Evolutionary conservation across 768 basidiomycete genomes (phyloP), one percentile per base, ranked within the genome.

Genomic region (Russula abietina): DNA sequence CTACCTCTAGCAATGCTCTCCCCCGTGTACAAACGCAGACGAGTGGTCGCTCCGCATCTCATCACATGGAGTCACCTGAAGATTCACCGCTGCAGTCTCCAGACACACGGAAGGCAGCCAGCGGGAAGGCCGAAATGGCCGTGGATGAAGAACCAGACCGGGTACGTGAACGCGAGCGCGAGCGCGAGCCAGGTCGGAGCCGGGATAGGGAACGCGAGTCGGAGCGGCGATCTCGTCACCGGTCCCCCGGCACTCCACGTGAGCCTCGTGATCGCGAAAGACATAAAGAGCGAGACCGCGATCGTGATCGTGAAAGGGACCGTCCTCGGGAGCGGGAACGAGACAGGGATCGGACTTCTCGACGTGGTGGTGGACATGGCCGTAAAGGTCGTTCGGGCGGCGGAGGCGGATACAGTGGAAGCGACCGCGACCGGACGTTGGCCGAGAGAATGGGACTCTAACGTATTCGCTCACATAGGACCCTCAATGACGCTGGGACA

Each of bases 381-480:
- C 71, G 73, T 43, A 73, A 69, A 51, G 71, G 72, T 38, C 60
- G 71, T 65, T 74, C 75, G 36, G 73, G 73, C 39, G 73, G 73
- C 0, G 62, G 65, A 6, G 45, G 56, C 22, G 68, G 74, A 51
- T 71, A 76, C 19, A 71, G 73, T 28, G 74, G 76, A 16, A 71
- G 45, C 43, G 73, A 73, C 65, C 77, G 77, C 50, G 86, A 88
- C 78, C 89, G 89, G 82, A 89, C 90, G 79, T 84, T 92, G 78
- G 87, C 86, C 73, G 88, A 91, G 75, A 78, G 90, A 70, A 82
- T 92, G 86, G 90, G 90, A 73, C 79, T 90, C 48, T 89, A 75
- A 81, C 69, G 51, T 50, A 57, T 62, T 57, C 60, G 67, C 65
- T 66, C 52, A 57, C 32, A 54, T 57, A 19, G 43, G 54, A 57